Conservation (phyloP, 2,329 filamentous ascomycete species). For the Penicillium freii region DNA sequence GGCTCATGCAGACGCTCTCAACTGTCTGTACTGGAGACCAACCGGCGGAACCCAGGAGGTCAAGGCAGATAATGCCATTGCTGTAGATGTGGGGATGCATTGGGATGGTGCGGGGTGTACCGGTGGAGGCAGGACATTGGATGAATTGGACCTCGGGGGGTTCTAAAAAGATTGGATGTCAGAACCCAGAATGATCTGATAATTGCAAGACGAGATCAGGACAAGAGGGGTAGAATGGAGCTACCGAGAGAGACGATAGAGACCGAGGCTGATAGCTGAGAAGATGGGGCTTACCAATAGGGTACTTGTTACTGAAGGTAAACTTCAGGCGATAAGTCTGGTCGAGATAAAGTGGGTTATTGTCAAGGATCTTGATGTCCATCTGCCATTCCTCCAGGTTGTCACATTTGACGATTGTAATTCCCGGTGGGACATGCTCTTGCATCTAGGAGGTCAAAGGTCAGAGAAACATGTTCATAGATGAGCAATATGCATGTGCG, state of each 20-base stretch:
- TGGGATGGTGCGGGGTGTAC: slow-evolving; percentile 63
- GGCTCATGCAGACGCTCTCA: slow-evolving; percentile 92
- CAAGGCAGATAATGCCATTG: slow-evolving; percentile 97
- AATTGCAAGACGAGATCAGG: neutral
- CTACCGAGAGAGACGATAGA: neutral
- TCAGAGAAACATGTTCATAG: neutral
- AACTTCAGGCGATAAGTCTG: slow-evolving; percentile 85
- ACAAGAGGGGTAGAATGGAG: neutral
- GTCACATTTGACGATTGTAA: slow-evolving; percentile 75
- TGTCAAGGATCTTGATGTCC: slow-evolving; percentile 86
- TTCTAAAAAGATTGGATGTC: slow-evolving; percentile 54
- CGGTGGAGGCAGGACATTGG: slow-evolving; percentile 48
- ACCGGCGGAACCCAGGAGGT: slow-evolving; percentile 80
- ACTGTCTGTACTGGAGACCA: slow-evolving; percentile 98
- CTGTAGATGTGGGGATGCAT: slow-evolving; percentile 98
- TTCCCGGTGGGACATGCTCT: slow-evolving; percentile 62
- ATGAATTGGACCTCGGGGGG: slow-evolving; percentile 93
- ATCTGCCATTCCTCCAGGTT: slow-evolving; percentile 87
- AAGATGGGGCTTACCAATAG: slow-evolving; percentile 68
- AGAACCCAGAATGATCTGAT: neutral
- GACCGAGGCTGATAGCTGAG: neutral
- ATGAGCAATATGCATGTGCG: neutral
- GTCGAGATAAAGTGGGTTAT: slow-evolving; percentile 80
- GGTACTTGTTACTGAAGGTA: slow-evolving; percentile 77
- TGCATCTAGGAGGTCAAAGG: slow-evolving; percentile 48